phyloP scores from a whole-genome alignment of 1,139 yeast genomes.

The Pichia inconspicua region DNA sequence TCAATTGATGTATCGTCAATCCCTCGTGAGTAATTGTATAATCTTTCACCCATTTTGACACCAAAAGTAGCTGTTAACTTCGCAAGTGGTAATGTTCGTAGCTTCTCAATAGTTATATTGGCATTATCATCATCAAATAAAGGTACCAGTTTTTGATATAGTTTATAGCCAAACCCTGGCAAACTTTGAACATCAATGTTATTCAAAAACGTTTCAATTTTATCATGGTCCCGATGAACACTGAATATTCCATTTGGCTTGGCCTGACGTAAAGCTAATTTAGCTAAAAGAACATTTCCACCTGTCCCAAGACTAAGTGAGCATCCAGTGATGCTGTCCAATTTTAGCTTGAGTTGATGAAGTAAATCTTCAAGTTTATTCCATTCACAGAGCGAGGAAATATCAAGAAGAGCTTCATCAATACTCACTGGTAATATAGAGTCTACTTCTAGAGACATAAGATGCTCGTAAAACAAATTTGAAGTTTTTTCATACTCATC shows the following conservation, averaged over 20 bases:
- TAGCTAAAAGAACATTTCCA: constrained; percentile 65
- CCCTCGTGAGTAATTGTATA: constrained; percentile 58
- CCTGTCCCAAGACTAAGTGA: constrained; percentile 75
- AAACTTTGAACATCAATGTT: constrained; percentile 44
- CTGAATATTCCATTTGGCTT: constrained; percentile 66
- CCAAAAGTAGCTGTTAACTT: constrained; percentile 50
- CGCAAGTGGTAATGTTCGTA: constrained; percentile 32
- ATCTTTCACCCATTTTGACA: constrained; percentile 56
- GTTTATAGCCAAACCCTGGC: constrained; percentile 80
- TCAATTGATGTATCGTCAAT: constrained; percentile 54
- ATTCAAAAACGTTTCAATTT: constrained; percentile 31
- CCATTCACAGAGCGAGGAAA: constrained; percentile 34
- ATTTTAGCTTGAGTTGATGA: constrained; percentile 36
- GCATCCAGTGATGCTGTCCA: constrained; percentile 48
- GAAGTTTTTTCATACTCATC: constrained; percentile 60
- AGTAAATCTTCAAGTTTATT: constrained; percentile 27
- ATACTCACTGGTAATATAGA: constrained; percentile 77
- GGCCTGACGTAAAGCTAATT: constrained; percentile 64
- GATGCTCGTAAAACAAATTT: constrained; percentile 42
- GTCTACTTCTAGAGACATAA: constrained; percentile 39
- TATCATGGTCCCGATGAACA: constrained; percentile 24
- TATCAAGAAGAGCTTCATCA: constrained; percentile 81
- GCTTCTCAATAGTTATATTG: constrained; percentile 28
- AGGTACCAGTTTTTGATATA: constrained; percentile 37
- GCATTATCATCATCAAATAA: constrained; percentile 16